A percentile compares a stretch with the other conserved stretches of the same genome.
These are phyloP conservation scores for Zelopaecilomyces penicillatus DNA, from an alignment of 2,329 filamentous ascomycete genomes.

Conservation along the genomic window DNA sequence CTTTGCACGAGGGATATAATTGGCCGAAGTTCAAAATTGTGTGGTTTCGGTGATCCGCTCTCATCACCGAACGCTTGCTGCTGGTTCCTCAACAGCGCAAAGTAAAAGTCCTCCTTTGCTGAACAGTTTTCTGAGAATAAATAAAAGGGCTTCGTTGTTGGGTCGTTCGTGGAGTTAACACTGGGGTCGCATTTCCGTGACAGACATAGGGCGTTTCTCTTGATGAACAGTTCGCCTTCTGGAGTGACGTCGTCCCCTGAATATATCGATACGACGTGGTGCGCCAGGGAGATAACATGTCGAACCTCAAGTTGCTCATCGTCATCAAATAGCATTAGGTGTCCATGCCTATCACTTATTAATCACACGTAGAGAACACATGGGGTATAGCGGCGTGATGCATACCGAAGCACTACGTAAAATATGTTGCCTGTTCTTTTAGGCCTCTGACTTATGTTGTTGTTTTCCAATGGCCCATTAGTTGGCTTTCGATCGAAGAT, in stretches of 20 bases:
- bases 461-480: constrained; percentile 38
- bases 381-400: constrained; percentile 1
- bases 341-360: constrained; percentile 61
- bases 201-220: constrained; percentile 80
- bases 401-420: constrained; percentile 79
- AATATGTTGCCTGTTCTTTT: constrained; percentile 78
- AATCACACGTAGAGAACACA: not conserved
- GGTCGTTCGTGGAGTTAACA: constrained; percentile 47
- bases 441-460: constrained; percentile 44
- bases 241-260: constrained; percentile 69
- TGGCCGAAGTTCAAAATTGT: constrained; percentile 73
- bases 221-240: constrained; percentile 93
- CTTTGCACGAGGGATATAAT: constrained; percentile 85
- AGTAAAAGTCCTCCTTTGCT: constrained; percentile 97
- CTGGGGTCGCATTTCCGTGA: constrained; percentile 52
- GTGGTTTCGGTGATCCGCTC: constrained; percentile 52
- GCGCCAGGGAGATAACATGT: constrained; percentile 86
- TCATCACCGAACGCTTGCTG: constrained; percentile 54
- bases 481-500: constrained; percentile 75
- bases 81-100: constrained; percentile 79
- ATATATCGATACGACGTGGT: constrained; percentile 79
- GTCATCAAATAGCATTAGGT: constrained; percentile 96
- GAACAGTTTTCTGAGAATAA: constrained; percentile 93
- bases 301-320: constrained; percentile 91
- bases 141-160: constrained; percentile 73